Conservation (phyloP, 495 filamentous ascomycete species). For the Choiromyces venosus region DNA sequence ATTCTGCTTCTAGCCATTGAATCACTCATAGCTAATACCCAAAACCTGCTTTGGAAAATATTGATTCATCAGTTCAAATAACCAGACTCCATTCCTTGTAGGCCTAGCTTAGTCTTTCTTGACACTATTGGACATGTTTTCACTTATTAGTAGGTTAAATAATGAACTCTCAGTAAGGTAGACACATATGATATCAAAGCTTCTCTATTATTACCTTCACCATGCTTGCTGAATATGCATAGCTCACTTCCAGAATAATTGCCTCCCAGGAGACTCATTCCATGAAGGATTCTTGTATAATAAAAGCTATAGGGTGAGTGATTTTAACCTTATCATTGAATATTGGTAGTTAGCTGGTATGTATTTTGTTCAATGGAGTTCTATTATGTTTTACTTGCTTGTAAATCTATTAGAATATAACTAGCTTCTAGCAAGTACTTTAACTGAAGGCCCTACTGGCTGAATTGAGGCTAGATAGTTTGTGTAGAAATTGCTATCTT, state of each 20-base stretch:
- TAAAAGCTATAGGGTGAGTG: not conserved
- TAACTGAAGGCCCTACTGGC: too few relatives aligned
- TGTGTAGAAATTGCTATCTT: too few relatives aligned
- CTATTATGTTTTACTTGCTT: conserved; percentile 2
- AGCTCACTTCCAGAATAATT: conserved; percentile 5
- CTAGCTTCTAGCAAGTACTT: too few relatives aligned
- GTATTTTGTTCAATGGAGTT: conserved; percentile 9
- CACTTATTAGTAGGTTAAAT: conserved; percentile 2
- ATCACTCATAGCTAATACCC: conserved; percentile 18
- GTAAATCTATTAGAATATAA: conserved; percentile 13
- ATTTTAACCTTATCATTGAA: conserved; percentile 16
- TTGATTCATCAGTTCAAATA: conserved; percentile 23
- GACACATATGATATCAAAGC: conserved; percentile 15
- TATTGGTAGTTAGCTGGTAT: not conserved
- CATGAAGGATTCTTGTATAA: not conserved
- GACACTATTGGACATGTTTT: conserved; percentile 12
- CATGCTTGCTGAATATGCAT: conserved; percentile 2
- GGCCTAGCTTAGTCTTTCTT: conserved; percentile 2
- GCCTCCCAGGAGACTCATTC: conserved; percentile 7
- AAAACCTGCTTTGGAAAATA: conserved; percentile 16
- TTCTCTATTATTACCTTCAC: not conserved
- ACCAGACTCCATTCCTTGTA: conserved; percentile 17
- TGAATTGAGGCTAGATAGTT: too few relatives aligned
- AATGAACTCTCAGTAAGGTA: conserved; percentile 3
- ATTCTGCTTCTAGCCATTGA: conserved; percentile 18